A percentile compares a stretch with the other conserved stretches of the same genome.
phyloP scores from a whole-genome alignment of 768 basidiomycete genomes.

The Phylloporus rhodoxanthus region DNA sequence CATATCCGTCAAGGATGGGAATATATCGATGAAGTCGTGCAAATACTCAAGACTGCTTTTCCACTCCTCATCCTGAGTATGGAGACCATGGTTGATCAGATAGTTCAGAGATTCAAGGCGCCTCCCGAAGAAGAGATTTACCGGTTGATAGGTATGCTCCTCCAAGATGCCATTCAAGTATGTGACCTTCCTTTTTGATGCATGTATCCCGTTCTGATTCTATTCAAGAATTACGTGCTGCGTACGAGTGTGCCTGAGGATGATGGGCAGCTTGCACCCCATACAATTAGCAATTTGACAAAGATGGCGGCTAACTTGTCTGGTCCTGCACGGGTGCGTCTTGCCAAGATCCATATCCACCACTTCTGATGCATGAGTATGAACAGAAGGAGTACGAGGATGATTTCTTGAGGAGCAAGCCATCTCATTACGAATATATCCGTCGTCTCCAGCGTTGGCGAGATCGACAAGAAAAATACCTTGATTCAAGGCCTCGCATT shows the following conservation, averaged over 20 bases:
- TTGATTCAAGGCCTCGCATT: slow-evolving; percentile 77
- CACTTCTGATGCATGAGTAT: not conserved
- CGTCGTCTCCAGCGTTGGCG: slow-evolving; percentile 88
- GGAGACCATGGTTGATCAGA: slow-evolving; percentile 96
- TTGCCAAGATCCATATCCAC: not conserved
- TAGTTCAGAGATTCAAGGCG: slow-evolving; percentile 83
- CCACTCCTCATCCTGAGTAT: slow-evolving; percentile 90
- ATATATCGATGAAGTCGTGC: slow-evolving; percentile 87
- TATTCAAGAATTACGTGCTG: slow-evolving; percentile 55
- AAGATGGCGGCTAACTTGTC: slow-evolving; percentile 61
- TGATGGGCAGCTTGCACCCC: slow-evolving; percentile 53
- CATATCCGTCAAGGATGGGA: slow-evolving; percentile 74
- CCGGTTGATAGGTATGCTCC: slow-evolving; percentile 78
- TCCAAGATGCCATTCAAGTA: slow-evolving; percentile 85
- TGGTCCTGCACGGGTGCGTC: slow-evolving; percentile 50
- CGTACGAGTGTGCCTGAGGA: slow-evolving; percentile 65
- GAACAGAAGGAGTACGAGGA: slow-evolving; percentile 81
- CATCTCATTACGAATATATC: slow-evolving; percentile 82
- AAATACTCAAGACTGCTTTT: slow-evolving; percentile 92
- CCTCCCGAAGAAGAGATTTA: slow-evolving; percentile 91
- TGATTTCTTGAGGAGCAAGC: slow-evolving; percentile 79
- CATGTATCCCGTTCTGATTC: not conserved
- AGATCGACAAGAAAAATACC: slow-evolving; percentile 76
- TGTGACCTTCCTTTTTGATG: slow-evolving; percentile 8
- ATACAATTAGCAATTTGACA: slow-evolving; percentile 49